Percentiles rank a stretch among this genome's conserved stretches.
These are phyloP conservation scores for Eleusine coracana DNA, from an alignment of 176 grass and related monocot species.

Conservation along the genomic window DNA sequence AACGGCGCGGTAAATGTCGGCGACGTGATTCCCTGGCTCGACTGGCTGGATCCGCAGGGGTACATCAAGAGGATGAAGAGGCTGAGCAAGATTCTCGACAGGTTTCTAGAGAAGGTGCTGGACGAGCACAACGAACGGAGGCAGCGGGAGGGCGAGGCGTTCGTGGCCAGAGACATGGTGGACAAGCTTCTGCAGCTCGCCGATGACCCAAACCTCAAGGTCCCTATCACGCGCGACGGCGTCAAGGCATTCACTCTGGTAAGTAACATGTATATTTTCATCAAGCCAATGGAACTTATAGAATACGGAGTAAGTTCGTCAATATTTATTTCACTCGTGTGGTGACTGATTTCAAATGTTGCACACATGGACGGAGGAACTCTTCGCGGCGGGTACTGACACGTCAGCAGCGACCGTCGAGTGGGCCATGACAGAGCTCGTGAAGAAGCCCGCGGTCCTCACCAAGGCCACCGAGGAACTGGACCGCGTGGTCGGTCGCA, in stretches of 20 bases:
- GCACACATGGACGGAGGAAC: background rate
- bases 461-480: constrained; percentile 63
- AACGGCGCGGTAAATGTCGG: background rate
- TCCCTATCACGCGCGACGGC: background rate
- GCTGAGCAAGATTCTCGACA: background rate
- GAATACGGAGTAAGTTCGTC: no score
- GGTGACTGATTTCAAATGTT: no score
- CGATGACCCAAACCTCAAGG: background rate
- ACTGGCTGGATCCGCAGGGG: background rate
- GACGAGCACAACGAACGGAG: background rate
- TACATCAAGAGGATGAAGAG: background rate
- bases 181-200: background rate
- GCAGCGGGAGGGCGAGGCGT: background rate
- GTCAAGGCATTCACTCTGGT: background rate
- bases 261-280: background rate
- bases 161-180: background rate
- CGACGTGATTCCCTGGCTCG: background rate
- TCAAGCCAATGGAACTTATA: no score
- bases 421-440: constrained; percentile 64
- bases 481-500: constrained; percentile 52
- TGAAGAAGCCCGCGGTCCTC: constrained; percentile 49
- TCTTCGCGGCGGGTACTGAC: background rate
- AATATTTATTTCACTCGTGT: no score
- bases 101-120: background rate
- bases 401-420: constrained; percentile 18